phyloP scores from a whole-genome alignment of 306 rosid species.

The Dryas octopetala region DNA sequence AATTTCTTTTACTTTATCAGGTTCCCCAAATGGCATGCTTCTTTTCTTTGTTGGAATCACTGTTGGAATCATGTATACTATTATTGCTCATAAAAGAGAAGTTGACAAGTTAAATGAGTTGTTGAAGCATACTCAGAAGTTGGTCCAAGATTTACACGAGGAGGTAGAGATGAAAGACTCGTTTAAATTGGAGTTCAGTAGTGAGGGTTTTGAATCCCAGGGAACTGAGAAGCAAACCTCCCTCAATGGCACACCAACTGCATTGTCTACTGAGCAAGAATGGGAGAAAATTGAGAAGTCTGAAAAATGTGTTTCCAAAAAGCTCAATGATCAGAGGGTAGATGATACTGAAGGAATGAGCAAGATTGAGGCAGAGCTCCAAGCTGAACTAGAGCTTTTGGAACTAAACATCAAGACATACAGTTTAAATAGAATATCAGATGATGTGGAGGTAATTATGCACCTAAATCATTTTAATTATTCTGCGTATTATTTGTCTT shows the following conservation, averaged over 20 bases:
- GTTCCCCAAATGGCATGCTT: neutral
- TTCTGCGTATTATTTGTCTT: too few species aligned
- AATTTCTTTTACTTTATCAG: neutral
- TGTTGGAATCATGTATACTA: neutral
- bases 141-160: neutral
- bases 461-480: neutral
- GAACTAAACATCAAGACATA: neutral
- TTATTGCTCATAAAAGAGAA: neutral
- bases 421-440: neutral
- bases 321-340: neutral
- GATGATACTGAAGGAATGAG: neutral
- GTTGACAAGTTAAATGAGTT: conserved; percentile 17
- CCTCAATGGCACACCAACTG: neutral
- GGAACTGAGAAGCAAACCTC: neutral
- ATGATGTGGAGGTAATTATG: neutral
- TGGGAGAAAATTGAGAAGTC: neutral
- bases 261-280: neutral
- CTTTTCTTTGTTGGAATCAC: conserved; percentile 4
- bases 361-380: conserved; percentile 16
- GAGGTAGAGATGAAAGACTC: conserved; percentile 6
- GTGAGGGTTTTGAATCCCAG: neutral
- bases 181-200: neutral
- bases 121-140: conserved; percentile 8
- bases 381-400: conserved; percentile 11
- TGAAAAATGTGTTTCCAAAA: neutral